Base-by-base conservation (phyloP, 2,329 filamentous ascomycete species). In the Phialocephala subalpina region DNA sequence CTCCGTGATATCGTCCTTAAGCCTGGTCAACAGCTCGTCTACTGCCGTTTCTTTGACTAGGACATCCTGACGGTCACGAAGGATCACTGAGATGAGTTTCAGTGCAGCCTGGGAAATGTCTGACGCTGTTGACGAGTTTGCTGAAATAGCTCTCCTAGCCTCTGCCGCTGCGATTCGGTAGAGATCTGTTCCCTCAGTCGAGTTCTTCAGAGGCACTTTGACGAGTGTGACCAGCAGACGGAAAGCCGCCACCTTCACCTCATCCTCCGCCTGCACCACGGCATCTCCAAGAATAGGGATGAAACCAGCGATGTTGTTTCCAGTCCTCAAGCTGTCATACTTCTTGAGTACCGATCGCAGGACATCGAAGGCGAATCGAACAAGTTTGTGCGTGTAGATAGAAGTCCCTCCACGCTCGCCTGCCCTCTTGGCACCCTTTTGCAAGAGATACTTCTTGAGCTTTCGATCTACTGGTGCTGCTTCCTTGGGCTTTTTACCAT, bases 1-100 rank as follows among this genome's bases (percentile, higher is more conserved):
- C 76, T 98, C 93, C 35, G 97, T 97, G 57, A 99, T 86, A 74
- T 98, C 95, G 33, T 94, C 90, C 72, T 94, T 92, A 60, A 98
- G 82, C 66, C 92, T 92, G 68, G 89, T 88, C 3, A 98, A 87
- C 2, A 99, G 82, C 77, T 93, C 90, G 53, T 96, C 93, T 22
- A 98, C 82, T 52, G 94, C 91, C 2, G 88, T 88, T 70, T 97
- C 92, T 77, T 92, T 94, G 74, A 98, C 84, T 20, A 86, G 82
- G 5, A 96, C 88, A 70, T 90, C 90, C 67, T 88, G 87, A 58
- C 93, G 87, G 75, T 98, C 94, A 55, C 94, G 89, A 7, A 99
- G 84, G 65, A 97, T 88, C 9, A 93, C 90, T 0, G 94, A 92
- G 53, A 98, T 84, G 67, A 99, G 84, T 77, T 98, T 98, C 70